phyloP scores from a whole-genome alignment of 148 eudicot species.

The Chenopodium suecicum region DNA sequence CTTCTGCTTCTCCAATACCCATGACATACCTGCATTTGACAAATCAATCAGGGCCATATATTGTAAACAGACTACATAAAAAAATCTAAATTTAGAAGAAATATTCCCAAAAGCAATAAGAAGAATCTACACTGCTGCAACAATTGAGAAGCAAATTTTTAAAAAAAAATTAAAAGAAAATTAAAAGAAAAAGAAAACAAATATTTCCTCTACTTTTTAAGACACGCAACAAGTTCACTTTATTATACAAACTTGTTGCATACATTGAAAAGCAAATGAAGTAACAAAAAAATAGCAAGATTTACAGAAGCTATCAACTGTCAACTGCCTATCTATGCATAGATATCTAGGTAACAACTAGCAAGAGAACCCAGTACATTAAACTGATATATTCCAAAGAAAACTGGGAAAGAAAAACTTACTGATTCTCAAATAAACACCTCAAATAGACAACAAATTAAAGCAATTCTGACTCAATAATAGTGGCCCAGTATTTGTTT shows the following conservation, averaged over 20 bases:
- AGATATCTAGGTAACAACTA: not conserved
- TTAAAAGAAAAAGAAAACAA: too few relatives aligned
- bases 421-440: not conserved
- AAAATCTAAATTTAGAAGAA: not conserved
- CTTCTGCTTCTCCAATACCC: slow-evolving; percentile 99
- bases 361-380: not conserved
- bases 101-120: not conserved
- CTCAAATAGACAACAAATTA: not conserved
- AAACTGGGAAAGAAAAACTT: not conserved
- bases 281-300: not conserved
- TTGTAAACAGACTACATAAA: not conserved
- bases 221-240: too few relatives aligned
- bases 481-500: not conserved
- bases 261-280: too few relatives aligned
- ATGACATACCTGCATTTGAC: slow-evolving; percentile 72
- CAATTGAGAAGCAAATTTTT: not conserved
- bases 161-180: too few relatives aligned
- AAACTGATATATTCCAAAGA: not conserved
- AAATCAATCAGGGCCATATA: slow-evolving; percentile 4
- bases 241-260: too few relatives aligned
- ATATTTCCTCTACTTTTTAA: too few relatives aligned
- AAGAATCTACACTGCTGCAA: not conserved
- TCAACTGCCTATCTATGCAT: not conserved
- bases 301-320: not conserved
- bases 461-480: not conserved